Conservation (phyloP, 768 basidiomycete species). For the Dentipellis sp. region DNA sequence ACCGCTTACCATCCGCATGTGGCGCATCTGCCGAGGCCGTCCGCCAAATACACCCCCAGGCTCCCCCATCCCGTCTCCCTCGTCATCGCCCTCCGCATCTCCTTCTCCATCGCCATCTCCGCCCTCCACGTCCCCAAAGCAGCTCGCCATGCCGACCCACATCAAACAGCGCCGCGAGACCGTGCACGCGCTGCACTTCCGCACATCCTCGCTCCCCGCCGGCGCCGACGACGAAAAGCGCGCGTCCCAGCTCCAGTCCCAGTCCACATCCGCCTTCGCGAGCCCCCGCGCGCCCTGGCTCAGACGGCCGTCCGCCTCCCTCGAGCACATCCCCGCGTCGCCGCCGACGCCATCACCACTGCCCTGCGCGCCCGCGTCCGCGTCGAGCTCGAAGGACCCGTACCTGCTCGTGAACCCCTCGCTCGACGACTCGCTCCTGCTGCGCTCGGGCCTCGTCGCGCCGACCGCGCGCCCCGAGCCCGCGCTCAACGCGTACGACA, state of each 20-base stretch:
- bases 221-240: not conserved
- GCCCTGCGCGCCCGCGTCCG: no score
- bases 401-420: constrained; percentile 13
- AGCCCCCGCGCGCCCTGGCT: not conserved
- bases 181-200: not conserved
- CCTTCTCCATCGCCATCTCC: no score
- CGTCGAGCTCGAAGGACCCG: constrained; percentile 5
- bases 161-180: not conserved
- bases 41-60: not conserved
- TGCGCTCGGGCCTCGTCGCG: constrained; percentile 10
- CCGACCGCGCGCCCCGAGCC: constrained; percentile 6
- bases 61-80: not conserved
- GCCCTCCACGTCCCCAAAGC: no score
- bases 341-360: no score
- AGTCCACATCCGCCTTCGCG: not conserved
- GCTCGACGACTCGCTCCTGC: constrained; percentile 10
- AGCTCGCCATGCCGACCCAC: not conserved
- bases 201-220: not conserved
- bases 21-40: constrained; percentile 7
- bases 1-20: constrained; percentile 13
- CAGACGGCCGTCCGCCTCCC: not conserved
- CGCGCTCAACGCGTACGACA: constrained; percentile 7
- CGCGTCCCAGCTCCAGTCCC: no score
- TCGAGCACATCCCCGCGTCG: no score
- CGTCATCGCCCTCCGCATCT: not conserved